A percentile compares a stretch with the other conserved stretches of the same genome.
Evolutionary conservation across 352 stramenopile species (phyloP).

Genomic region (Pythium sukuiense): DNA sequence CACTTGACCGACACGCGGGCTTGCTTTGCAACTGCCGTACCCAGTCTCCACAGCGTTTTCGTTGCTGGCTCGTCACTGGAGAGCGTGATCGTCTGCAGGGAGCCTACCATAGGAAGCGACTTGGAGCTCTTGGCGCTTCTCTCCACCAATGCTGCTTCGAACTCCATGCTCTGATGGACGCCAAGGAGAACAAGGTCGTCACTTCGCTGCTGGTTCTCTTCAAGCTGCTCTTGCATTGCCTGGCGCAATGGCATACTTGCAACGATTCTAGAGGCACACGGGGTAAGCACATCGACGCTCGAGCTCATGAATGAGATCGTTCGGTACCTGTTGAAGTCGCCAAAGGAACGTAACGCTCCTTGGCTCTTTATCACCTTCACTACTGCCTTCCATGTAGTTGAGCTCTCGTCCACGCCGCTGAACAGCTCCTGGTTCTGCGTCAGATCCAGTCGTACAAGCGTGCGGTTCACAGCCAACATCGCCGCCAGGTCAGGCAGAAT

Average conservation of each 20-base stretch:
- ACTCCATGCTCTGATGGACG: conserved; percentile 11
- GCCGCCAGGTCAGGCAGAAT: conserved; percentile 16
- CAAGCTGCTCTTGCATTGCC: neutral
- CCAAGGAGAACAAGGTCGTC: conserved; percentile 13
- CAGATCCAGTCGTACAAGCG: conserved; percentile 19
- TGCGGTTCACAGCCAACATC: conserved; percentile 15
- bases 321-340: conserved; percentile 5
- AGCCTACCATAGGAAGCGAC: neutral
- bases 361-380: neutral
- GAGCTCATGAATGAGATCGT: neutral
- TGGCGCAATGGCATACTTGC: neutral
- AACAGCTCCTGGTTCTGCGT: conserved; percentile 11
- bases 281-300: too few relatives aligned
- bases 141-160: neutral
- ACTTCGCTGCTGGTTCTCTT: conserved; percentile 6
- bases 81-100: neutral
- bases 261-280: neutral
- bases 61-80: neutral
- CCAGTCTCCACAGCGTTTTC: conserved; percentile 6
- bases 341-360: conserved; percentile 2
- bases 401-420: neutral
- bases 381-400: neutral
- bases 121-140: neutral
- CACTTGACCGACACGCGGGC: conserved; percentile 19
- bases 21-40: conserved; percentile 2